A percentile compares a stretch with the other conserved stretches of the same genome.
These are phyloP conservation scores for Sporodiniella umbellata DNA, from an alignment of 371 early-diverging fungal species.

Conservation along the genomic window DNA sequence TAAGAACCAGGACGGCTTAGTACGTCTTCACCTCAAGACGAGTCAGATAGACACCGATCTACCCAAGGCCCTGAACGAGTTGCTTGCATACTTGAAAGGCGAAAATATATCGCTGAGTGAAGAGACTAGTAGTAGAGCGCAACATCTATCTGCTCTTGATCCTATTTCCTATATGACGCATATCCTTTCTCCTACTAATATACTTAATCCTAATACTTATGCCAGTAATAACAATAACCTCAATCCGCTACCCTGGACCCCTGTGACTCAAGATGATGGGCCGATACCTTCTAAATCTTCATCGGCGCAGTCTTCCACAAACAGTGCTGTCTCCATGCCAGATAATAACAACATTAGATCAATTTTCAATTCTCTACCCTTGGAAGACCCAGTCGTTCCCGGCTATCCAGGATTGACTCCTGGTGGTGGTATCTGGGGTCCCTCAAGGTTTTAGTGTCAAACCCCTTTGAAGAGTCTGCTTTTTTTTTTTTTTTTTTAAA, in stretches of 20 bases:
- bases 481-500: not conserved
- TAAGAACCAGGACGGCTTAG: slow-evolving; percentile 1
- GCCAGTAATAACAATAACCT: not conserved
- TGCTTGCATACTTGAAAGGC: slow-evolving; percentile 10
- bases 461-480: no score
- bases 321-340: not conserved
- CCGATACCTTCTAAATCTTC: slow-evolving; percentile 24
- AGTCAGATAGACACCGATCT: slow-evolving; percentile 4
- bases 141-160: not conserved
- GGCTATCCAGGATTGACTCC: not conserved
- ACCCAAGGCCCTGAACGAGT: slow-evolving; percentile 2
- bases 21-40: slow-evolving; percentile 9
- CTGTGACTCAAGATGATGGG: not conserved
- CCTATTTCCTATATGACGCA: not conserved
- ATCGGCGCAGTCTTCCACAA: slow-evolving; percentile 18
- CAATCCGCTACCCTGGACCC: not conserved
- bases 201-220: not conserved
- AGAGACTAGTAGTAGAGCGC: slow-evolving; percentile 3
- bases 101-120: slow-evolving; percentile 14
- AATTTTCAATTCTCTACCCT: not conserved
- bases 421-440: not conserved
- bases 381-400: not conserved
- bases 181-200: not conserved
- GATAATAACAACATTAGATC: not conserved
- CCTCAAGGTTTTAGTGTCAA: not conserved